Evolutionary conservation across 1,139 yeast genomes (phyloP).

Genomic region (Candida sp.): DNA sequence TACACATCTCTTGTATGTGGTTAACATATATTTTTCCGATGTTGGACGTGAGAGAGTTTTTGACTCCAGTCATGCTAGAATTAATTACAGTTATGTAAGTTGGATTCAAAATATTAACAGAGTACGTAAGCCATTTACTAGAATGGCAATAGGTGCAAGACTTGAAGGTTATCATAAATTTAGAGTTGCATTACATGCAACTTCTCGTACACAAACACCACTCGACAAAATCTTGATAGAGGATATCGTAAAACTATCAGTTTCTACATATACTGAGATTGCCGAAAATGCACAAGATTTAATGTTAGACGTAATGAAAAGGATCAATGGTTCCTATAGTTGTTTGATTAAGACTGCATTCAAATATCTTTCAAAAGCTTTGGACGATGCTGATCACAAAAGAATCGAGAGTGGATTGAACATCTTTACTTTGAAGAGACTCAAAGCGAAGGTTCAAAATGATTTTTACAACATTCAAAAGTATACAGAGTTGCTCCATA

Average conservation of each 20-base stretch:
- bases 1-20: slow-evolving; percentile 61
- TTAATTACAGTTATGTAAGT: slow-evolving; percentile 33
- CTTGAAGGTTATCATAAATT: slow-evolving; percentile 77
- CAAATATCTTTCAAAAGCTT: slow-evolving; percentile 46
- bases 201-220: slow-evolving; percentile 68
- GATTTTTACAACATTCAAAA: slow-evolving; percentile 54
- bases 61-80: slow-evolving; percentile 47
- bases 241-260: slow-evolving; percentile 66
- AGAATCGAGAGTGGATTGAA: slow-evolving; percentile 67
- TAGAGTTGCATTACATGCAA: slow-evolving; percentile 71
- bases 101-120: slow-evolving; percentile 40
- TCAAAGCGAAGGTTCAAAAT: slow-evolving; percentile 52
- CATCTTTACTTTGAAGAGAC: slow-evolving; percentile 48
- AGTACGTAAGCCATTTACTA: slow-evolving; percentile 69
- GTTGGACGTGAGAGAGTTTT: slow-evolving; percentile 74
- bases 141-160: slow-evolving; percentile 74
- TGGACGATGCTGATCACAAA: slow-evolving; percentile 52
- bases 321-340: slow-evolving; percentile 67
- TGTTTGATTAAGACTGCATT: slow-evolving; percentile 49
- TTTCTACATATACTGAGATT: slow-evolving; percentile 70
- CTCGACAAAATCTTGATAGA: slow-evolving; percentile 62
- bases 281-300: slow-evolving; percentile 71
- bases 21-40: slow-evolving; percentile 82
- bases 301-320: slow-evolving; percentile 67
- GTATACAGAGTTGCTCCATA: slow-evolving; percentile 46